phyloP scores from a whole-genome alignment of 164 flowering plant species.

The Berberis thunbergii region DNA sequence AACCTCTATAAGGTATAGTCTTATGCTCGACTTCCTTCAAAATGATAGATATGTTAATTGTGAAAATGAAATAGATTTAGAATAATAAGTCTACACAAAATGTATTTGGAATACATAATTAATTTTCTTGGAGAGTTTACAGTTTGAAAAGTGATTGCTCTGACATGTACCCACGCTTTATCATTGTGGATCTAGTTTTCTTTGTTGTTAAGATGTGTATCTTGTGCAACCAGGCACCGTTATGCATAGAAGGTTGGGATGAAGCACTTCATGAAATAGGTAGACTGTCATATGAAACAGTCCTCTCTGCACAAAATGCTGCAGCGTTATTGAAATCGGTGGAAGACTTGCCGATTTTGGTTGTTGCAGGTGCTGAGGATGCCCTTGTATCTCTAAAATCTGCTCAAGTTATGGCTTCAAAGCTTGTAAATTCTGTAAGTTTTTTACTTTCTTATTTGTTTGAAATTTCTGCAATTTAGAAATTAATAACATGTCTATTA shows the following conservation, averaged over 20 bases:
- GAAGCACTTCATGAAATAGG: slow-evolving; percentile 92
- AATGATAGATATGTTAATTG: too few species aligned
- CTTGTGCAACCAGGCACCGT: slow-evolving; percentile 51
- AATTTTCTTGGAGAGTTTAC: too few species aligned
- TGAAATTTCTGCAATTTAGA: too few species aligned
- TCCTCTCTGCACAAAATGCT: slow-evolving; percentile 50
- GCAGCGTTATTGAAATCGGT: slow-evolving; percentile 51
- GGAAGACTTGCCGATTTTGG: slow-evolving; percentile 65
- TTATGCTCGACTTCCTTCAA: neutral
- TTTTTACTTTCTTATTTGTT: too few species aligned
- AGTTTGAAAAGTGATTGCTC: too few species aligned
- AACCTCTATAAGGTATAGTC: slow-evolving; percentile 74
- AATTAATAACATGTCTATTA: too few species aligned
- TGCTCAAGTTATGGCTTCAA: slow-evolving; percentile 73
- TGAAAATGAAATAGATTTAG: too few species aligned
- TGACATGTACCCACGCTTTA: too few species aligned
- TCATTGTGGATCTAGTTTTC: too few species aligned
- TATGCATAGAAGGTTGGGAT: slow-evolving; percentile 92
- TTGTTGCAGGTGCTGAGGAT: slow-evolving; percentile 89
- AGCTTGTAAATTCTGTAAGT: slow-evolving; percentile 91
- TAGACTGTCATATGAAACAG: slow-evolving; percentile 60
- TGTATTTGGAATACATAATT: too few species aligned
- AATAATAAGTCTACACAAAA: too few species aligned
- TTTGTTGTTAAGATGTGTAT: too few species aligned
- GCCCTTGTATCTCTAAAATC: slow-evolving; percentile 67